Evolutionary conservation across 148 eudicot species (phyloP), one percentile per base, ranked within the genome.

Genomic region (Camellia sinensis): DNA sequence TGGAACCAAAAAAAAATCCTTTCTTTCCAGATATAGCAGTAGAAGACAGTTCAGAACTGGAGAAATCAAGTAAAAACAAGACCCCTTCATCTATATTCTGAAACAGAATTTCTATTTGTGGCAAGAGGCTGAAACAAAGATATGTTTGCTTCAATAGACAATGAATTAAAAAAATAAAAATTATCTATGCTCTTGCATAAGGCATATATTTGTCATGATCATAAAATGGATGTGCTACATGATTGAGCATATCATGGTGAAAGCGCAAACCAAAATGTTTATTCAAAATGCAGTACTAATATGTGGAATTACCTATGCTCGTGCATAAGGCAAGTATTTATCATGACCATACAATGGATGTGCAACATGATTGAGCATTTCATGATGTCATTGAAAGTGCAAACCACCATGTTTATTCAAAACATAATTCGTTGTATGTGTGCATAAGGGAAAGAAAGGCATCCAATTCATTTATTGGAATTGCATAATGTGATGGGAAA

Each of bases 391-490:
- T 22, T 71, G 41, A 71, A 50, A 71, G 59, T 7, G 3, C 59
- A 71, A 71, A 19, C 59, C 75, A 71, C 40, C 59, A 71, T 71
- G 59, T 50, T 50, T 19, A 19, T 71, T 46, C 12, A 21, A 65
- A 22, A 22, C 29, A 22, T 22, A 22, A 22, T 22, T 22, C 29
- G 29, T 22, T 64, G 22, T 29, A 15, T 37, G 44, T 37, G 18
- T 66, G 43, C 3, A 15, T 41, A 14, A 12, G 71, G 71, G 71
- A 6, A 67, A 40, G 48, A 67, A 14, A 6, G 29, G 44, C 71
- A 67, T 67, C n/a, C 15, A 40, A 67, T 14, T 67, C n/a, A 41
- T 41, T 41, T 13, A 22, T 40, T 46, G 5, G 7, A 40, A 41
- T 40, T 40, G 46, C 15, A 40, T 13, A 14, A 9, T 14, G 66